Conservation (phyloP, 192 early-diverging fungal genomes). For the Coemansia sp. region DNA sequence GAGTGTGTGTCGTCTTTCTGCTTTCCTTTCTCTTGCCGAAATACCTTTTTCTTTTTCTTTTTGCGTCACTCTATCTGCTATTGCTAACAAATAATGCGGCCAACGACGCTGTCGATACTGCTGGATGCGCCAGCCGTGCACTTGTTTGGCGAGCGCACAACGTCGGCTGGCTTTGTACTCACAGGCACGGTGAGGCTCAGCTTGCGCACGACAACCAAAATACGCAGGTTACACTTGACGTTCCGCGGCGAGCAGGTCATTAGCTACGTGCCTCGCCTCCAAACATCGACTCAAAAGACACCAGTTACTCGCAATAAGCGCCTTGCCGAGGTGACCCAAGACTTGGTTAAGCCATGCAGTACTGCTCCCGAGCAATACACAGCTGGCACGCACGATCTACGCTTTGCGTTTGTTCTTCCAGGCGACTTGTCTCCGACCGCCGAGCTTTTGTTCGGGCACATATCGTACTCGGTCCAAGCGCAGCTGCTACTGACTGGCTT, state of each 20-base stretch:
- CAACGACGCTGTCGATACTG: constrained; percentile 8
- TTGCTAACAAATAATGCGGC: constrained; percentile 7
- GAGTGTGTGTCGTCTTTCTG: too few species aligned
- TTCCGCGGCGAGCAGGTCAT: constrained; percentile 14
- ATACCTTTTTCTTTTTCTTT: background rate
- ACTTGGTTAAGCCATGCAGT: background rate
- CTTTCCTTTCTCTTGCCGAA: background rate
- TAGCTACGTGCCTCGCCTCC: constrained; percentile 1
- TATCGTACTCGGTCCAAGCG: constrained; percentile 15
- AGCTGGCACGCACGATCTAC: constrained; percentile 16
- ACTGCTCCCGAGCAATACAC: background rate
- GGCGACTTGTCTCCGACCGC: constrained; percentile 17
- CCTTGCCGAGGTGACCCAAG: constrained; percentile 6
- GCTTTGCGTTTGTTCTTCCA: constrained; percentile 18
- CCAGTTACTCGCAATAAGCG: constrained; percentile 1
- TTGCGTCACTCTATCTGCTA: too few species aligned
- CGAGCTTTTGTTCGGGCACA: constrained; percentile 8
- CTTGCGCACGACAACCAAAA: constrained; percentile 10
- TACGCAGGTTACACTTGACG: constrained; percentile 6
- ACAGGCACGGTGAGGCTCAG: constrained; percentile 14
- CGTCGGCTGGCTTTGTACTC: constrained; percentile 9
- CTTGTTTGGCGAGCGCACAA: constrained; percentile 23
- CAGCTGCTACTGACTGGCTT: constrained; percentile 11
- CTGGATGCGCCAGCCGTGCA: constrained; percentile 18
- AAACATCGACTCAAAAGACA: background rate